Percentiles rank a stretch among this genome's conserved stretches.
Conservation (phyloP, 495 filamentous ascomycete genomes). For the Barbatosphaeria neglecta region DNA sequence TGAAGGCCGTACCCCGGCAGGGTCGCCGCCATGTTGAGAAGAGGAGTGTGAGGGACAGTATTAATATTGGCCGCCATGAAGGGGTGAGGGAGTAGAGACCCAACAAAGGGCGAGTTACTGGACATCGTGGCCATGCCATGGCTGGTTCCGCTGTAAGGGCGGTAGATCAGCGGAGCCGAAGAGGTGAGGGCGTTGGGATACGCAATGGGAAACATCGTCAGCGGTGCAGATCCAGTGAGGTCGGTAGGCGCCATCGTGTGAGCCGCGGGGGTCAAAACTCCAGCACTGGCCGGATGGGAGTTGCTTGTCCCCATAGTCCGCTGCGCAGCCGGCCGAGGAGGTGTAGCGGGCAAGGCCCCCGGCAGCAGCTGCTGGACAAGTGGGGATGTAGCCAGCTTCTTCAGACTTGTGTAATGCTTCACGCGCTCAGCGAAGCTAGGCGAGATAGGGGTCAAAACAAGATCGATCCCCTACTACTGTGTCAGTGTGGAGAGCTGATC, state of each 20-base stretch:
- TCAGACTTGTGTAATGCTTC: too few relatives aligned
- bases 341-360: not conserved
- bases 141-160: too few relatives aligned
- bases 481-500: too few relatives aligned
- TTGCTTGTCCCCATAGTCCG: conserved; percentile 4
- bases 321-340: conserved; percentile 9
- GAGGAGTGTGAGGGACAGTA: too few relatives aligned
- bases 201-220: conserved; percentile 23
- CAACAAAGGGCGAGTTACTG: conserved; percentile 9
- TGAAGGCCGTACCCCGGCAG: too few relatives aligned
- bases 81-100: conserved; percentile 17
- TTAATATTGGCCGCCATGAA: too few relatives aligned
- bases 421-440: too few relatives aligned
- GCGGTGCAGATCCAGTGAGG: conserved; percentile 8
- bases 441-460: not conserved
- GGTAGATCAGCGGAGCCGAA: conserved; percentile 8
- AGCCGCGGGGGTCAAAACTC: not conserved
- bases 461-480: conserved; percentile 2
- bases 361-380: too few relatives aligned
- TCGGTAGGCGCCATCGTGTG: conserved; percentile 5
- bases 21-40: conserved; percentile 17
- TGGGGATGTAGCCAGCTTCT: too few relatives aligned
- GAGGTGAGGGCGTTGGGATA: conserved; percentile 15
- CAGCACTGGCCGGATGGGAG: conserved; percentile 2
- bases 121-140: conserved; percentile 12